Conservation (phyloP, 345 rosid genomes). For the Brassica rapa region DNA sequence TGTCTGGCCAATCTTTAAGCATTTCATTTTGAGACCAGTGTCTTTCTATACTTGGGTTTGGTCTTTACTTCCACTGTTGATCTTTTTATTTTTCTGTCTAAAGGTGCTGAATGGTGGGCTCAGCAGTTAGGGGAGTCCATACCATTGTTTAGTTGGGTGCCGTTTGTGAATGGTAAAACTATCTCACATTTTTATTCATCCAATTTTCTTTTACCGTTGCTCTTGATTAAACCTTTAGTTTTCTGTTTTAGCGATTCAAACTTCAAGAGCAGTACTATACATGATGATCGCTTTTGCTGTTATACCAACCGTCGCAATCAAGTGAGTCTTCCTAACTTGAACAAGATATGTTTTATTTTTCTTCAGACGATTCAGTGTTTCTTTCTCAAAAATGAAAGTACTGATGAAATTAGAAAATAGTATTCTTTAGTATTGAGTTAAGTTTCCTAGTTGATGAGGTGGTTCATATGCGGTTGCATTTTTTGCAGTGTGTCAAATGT, state of each 20-base stretch:
- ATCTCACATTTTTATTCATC: not conserved
- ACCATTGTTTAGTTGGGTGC: slow-evolving; percentile 80
- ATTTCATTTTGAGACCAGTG: not conserved
- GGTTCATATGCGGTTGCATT: slow-evolving; percentile 6
- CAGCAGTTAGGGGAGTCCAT: slow-evolving; percentile 73
- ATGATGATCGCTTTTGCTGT: slow-evolving; percentile 74
- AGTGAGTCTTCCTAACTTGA: slow-evolving; percentile 57
- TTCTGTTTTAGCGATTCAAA: slow-evolving; percentile 58
- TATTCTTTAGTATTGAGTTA: not conserved
- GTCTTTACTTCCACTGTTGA: not conserved
- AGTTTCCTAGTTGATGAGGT: not conserved
- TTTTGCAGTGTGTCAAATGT: slow-evolving; percentile 73
- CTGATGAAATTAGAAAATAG: not conserved
- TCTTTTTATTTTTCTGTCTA: not conserved
- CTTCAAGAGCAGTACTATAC: slow-evolving; percentile 60
- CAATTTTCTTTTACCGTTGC: not conserved
- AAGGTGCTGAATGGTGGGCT: slow-evolving; percentile 98
- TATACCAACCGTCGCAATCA: slow-evolving; percentile 81
- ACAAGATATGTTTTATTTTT: not conserved
- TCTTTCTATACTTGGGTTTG: not conserved
- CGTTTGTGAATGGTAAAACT: slow-evolving; percentile 68
- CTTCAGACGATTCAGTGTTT: not conserved
- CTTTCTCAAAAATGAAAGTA: not conserved
- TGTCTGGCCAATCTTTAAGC: not conserved
- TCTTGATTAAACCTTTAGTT: not conserved